Percentiles rank a stretch among this genome's conserved stretches.
Evolutionary conservation across 2,329 filamentous ascomycete genomes (phyloP).

Genomic region (Niveomyces coronatus): DNA sequence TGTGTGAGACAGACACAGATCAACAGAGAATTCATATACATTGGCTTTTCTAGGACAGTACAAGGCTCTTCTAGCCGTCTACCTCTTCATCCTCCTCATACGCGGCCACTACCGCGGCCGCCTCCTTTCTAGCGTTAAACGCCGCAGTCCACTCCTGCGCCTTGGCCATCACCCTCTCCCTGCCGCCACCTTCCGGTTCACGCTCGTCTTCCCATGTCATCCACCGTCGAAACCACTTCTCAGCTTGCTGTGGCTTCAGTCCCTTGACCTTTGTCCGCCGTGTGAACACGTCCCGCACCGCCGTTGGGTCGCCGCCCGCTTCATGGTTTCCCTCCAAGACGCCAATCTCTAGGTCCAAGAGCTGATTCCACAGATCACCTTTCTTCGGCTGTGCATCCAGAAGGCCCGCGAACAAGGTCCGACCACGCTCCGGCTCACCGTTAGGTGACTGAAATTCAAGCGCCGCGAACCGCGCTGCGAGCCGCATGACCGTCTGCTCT

Average conservation of each 20-base stretch:
- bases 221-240: slow-evolving; percentile 89
- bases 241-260: slow-evolving; percentile 73
- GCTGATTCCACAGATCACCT: slow-evolving; percentile 85
- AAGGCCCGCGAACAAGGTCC: slow-evolving; percentile 88
- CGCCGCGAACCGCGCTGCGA: slow-evolving; percentile 81
- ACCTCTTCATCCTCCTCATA: slow-evolving; percentile 24
- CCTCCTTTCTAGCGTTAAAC: slow-evolving; percentile 35
- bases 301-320: slow-evolving; percentile 40
- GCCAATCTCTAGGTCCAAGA: slow-evolving; percentile 73
- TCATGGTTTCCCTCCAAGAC: slow-evolving; percentile 42
- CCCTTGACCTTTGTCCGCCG: slow-evolving; percentile 58
- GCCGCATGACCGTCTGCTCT: slow-evolving; percentile 58
- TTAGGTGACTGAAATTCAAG: slow-evolving; percentile 80
- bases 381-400: slow-evolving; percentile 79
- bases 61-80: slow-evolving; percentile 18
- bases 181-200: slow-evolving; percentile 50
- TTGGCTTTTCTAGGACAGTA: neutral
- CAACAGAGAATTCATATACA: neutral
- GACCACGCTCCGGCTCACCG: slow-evolving; percentile 80
- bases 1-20: too few relatives aligned
- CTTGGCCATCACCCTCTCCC: slow-evolving; percentile 59
- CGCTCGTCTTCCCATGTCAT: slow-evolving; percentile 72
- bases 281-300: slow-evolving; percentile 71
- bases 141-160: slow-evolving; percentile 59
- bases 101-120: slow-evolving; percentile 21